Evolutionary conservation across 257 asterid genomes (phyloP).

Genomic region (Lantana camara): DNA sequence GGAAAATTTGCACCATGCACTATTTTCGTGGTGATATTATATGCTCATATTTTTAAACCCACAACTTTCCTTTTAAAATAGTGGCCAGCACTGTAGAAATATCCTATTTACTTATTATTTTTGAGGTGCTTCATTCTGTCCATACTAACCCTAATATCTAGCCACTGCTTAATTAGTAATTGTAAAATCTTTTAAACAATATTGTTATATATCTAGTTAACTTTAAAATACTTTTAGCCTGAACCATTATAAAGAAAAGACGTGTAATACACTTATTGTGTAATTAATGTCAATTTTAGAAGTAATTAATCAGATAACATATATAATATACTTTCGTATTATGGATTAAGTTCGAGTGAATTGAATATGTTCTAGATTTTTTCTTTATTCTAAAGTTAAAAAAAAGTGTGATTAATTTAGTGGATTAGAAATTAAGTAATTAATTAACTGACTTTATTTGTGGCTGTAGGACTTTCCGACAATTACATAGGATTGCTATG

Average conservation of each 20-base stretch:
- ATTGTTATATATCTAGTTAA: too few species aligned
- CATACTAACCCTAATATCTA: constrained; percentile 31
- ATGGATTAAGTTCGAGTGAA: too few species aligned
- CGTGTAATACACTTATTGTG: too few species aligned
- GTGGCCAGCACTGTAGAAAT: constrained; percentile 26
- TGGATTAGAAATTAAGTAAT: constrained; percentile 21
- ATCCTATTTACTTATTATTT: constrained; percentile 2
- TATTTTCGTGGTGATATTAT: neutral
- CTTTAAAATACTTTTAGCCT: too few species aligned
- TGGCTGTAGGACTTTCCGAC: neutral
- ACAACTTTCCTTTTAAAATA: constrained; percentile 24
- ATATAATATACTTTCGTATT: too few species aligned
- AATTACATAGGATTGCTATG: constrained; percentile 2
- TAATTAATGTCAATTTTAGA: too few species aligned
- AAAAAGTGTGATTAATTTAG: neutral
- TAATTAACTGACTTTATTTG: neutral
- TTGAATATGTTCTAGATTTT: too few species aligned
- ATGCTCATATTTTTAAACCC: constrained; percentile 16
- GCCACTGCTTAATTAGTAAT: constrained; percentile 24
- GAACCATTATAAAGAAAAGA: too few species aligned
- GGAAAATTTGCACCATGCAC: constrained; percentile 24
- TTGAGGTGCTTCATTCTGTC: constrained; percentile 34
- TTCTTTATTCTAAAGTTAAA: too few species aligned
- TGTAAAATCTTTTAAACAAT: too few species aligned
- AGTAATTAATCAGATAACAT: too few species aligned